Percentiles rank a stretch among this genome's conserved stretches.
phyloP scores from a whole-genome alignment of 768 basidiomycete species.

The Pulveroboletus sp. region DNA sequence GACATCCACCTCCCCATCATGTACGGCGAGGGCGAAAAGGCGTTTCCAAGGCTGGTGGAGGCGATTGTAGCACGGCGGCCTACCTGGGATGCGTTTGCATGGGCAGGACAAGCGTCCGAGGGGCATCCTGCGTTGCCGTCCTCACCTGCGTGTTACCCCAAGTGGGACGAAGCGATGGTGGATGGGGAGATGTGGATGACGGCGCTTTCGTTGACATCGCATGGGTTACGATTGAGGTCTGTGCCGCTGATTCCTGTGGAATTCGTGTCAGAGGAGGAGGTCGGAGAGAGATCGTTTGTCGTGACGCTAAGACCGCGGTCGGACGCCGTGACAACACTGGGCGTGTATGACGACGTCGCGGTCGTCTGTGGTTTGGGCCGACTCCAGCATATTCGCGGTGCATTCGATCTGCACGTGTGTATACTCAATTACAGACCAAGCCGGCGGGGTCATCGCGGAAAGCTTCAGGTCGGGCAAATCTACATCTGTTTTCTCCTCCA shows the following conservation, averaged over 20 bases:
- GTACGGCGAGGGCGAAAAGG: slow-evolving; percentile 30
- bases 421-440: slow-evolving; percentile 20
- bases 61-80: slow-evolving; percentile 9
- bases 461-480: slow-evolving; percentile 12
- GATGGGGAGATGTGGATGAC: slow-evolving; percentile 8
- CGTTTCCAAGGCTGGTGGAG: slow-evolving; percentile 26
- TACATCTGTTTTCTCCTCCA: slow-evolving; percentile 24
- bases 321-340: neutral
- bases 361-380: slow-evolving; percentile 16
- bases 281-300: neutral
- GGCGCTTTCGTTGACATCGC: slow-evolving; percentile 10
- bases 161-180: slow-evolving; percentile 13
- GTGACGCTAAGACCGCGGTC: slow-evolving; percentile 12
- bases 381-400: slow-evolving; percentile 8
- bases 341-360: slow-evolving; percentile 10
- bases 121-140: slow-evolving; percentile 16
- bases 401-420: slow-evolving; percentile 17
- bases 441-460: neutral
- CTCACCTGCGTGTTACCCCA: slow-evolving; percentile 20
- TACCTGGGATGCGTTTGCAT: slow-evolving; percentile 25
- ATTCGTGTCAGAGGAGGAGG: slow-evolving; percentile 2
- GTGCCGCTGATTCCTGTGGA: slow-evolving; percentile 21
- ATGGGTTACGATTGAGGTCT: slow-evolving; percentile 16
- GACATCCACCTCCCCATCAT: slow-evolving; percentile 18
- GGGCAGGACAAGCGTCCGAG: slow-evolving; percentile 20